Conservation (phyloP, 2,329 filamentous ascomycete genomes). For the Periconia digitata region DNA sequence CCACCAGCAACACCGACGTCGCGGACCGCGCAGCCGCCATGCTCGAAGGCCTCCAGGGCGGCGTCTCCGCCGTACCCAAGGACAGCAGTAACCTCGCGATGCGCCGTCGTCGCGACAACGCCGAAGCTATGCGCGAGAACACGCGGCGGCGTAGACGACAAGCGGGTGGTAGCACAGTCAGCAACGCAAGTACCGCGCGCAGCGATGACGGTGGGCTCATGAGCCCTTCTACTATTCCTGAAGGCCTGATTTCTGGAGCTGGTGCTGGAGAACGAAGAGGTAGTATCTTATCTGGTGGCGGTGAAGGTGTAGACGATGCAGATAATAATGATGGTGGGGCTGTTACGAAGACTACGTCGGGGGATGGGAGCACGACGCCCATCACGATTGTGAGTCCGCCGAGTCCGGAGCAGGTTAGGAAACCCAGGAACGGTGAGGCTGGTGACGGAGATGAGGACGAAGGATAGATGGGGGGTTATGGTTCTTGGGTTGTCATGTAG, state of each 20-base stretch:
- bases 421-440: neutral
- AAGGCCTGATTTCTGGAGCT: conserved; percentile 21
- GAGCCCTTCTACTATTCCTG: conserved; percentile 36
- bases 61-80: conserved; percentile 52
- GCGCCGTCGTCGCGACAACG: conserved; percentile 69
- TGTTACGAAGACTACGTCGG: no score
- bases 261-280: conserved; percentile 9
- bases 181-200: conserved; percentile 31
- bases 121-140: conserved; percentile 75
- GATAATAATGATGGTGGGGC: no score
- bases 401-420: conserved; percentile 33
- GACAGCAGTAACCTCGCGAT: conserved; percentile 51
- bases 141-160: conserved; percentile 60
- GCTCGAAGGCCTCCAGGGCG: conserved; percentile 77
- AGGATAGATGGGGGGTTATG: conserved; percentile 1
- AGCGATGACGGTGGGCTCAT: conserved; percentile 35
- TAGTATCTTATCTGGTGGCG: conserved; percentile 12
- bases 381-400: conserved; percentile 42
- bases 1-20: conserved; percentile 60
- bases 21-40: conserved; percentile 81
- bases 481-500: no score
- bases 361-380: conserved; percentile 23
- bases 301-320: neutral
- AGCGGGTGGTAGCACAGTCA: conserved; percentile 15
- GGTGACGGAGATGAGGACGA: neutral